These are phyloP conservation scores for Nothomitra cinnamomea DNA, from an alignment of 2,329 filamentous ascomycete species.

Conservation along the genomic window DNA sequence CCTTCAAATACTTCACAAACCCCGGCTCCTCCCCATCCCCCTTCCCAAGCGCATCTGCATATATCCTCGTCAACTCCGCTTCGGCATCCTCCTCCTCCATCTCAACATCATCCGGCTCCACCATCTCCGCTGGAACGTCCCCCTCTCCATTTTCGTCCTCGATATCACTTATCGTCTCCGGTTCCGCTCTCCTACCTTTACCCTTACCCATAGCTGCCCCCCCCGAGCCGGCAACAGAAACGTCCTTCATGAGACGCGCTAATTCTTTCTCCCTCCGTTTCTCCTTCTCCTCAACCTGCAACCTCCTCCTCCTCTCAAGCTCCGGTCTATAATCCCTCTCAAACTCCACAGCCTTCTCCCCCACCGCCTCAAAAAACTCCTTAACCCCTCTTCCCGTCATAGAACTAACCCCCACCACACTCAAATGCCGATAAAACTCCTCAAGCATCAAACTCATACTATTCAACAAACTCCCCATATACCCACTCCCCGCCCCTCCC, in stretches of 20 bases:
- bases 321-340: conserved; percentile 82
- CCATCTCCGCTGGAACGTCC: conserved; percentile 4
- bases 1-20: conserved; percentile 1
- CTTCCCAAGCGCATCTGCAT: no score
- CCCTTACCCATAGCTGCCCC: conserved; percentile 17
- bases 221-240: conserved; percentile 38
- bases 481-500: conserved; percentile 51
- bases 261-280: conserved; percentile 62
- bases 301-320: conserved; percentile 57
- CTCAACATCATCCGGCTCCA: not conserved
- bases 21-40: no score
- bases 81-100: no score
- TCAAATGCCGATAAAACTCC: conserved; percentile 91
- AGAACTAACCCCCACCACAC: conserved; percentile 80
- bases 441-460: conserved; percentile 97
- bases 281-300: conserved; percentile 60
- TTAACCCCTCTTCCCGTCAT: conserved; percentile 85
- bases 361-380: conserved; percentile 82
- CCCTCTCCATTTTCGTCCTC: conserved; percentile 15
- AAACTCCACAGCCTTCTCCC: conserved; percentile 78
- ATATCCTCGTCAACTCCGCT: no score
- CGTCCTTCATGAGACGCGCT: conserved; percentile 86
- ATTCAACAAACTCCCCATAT: conserved; percentile 91
- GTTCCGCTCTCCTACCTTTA: conserved; percentile 24
- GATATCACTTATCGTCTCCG: conserved; percentile 32